These are phyloP conservation scores for Fusarium domesticum DNA, from an alignment of 2,329 filamentous ascomycete genomes.

Conservation along the genomic window DNA sequence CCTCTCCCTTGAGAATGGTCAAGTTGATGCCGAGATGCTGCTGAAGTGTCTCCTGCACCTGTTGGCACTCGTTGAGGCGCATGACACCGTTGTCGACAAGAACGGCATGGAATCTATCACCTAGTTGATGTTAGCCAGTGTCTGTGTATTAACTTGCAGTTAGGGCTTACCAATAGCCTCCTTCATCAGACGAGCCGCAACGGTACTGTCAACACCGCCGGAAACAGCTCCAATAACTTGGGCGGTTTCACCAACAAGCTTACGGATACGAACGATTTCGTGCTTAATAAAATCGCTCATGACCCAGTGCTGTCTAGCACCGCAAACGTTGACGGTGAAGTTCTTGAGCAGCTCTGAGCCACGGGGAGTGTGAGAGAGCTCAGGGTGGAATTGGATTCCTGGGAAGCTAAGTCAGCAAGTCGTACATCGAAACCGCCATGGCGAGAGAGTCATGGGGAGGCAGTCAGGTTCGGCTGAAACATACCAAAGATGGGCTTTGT, in stretches of 20 bases:
- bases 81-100: conserved; percentile 79
- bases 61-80: conserved; percentile 77
- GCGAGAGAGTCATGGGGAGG: no score
- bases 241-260: conserved; percentile 74
- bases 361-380: conserved; percentile 62
- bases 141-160: no score
- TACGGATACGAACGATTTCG: conserved; percentile 76
- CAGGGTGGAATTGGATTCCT: conserved; percentile 85
- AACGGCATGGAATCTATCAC: conserved; percentile 78
- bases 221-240: conserved; percentile 49
- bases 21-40: conserved; percentile 86
- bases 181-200: conserved; percentile 81
- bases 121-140: no score
- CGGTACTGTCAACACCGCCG: conserved; percentile 51
- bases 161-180: conserved; percentile 80
- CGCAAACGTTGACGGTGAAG: conserved; percentile 81
- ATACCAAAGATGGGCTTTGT: conserved; percentile 65
- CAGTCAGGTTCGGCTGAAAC: conserved; percentile 2
- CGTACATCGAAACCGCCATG: no score
- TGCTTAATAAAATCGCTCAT: conserved; percentile 81
- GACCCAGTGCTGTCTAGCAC: conserved; percentile 72
- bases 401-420: background rate
- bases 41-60: conserved; percentile 76
- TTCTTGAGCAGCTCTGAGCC: conserved; percentile 74
- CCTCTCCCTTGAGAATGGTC: conserved; percentile 75